Percentiles rank a stretch among this genome's conserved stretches.
These are phyloP conservation scores for Globisporangium cylindrosporum DNA, from an alignment of 352 stramenopile genomes.

Conservation along the genomic window DNA sequence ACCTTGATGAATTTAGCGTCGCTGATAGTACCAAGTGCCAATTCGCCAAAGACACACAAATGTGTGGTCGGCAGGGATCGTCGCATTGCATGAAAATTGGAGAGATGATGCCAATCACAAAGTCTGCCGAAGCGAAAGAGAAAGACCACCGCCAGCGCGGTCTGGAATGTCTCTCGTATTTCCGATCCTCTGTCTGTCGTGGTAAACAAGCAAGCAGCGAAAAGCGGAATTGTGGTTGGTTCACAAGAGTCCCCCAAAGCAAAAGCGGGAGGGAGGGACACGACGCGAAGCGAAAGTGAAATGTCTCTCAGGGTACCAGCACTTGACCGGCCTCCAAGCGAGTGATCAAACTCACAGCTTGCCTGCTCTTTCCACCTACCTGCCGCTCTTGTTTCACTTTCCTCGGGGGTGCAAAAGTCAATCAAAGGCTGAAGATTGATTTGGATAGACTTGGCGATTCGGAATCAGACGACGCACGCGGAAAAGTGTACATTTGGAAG, in stretches of 20 bases:
- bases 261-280: background rate
- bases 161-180: conserved; percentile 1
- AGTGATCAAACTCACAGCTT: background rate
- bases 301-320: background rate
- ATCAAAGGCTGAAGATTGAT: background rate
- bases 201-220: conserved; percentile 1
- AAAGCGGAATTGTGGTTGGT: background rate
- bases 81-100: background rate
- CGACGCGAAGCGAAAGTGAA: background rate
- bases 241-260: background rate
- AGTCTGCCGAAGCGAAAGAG: conserved; percentile 2
- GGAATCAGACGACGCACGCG: background rate
- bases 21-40: background rate
- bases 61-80: conserved; percentile 2
- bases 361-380: background rate
- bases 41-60: background rate
- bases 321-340: background rate
- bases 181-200: background rate
- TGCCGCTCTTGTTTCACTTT: background rate
- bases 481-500: background rate
- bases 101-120: background rate
- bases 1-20: background rate
- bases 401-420: background rate
- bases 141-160: conserved; percentile 1
- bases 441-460: background rate